phyloP scores from a whole-genome alignment of 2,329 filamentous ascomycete genomes.

The Trichoderma arundinaceum region DNA sequence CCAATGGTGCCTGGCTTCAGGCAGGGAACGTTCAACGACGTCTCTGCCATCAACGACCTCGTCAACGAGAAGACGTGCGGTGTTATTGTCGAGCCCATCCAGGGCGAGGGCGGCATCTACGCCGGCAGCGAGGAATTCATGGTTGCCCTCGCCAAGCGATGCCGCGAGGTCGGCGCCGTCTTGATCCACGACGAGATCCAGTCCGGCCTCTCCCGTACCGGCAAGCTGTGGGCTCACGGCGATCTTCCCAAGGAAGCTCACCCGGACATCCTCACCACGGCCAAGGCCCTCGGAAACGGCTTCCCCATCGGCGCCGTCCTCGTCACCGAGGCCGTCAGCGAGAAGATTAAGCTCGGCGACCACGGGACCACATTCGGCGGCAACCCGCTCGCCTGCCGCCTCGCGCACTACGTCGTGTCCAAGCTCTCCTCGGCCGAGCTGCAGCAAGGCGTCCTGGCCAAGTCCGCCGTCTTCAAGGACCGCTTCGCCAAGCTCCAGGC shows the following conservation, averaged over 20 bases:
- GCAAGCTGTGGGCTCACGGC: slow-evolving; percentile 86
- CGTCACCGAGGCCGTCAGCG: slow-evolving; percentile 49
- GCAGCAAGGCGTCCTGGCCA: slow-evolving; percentile 71
- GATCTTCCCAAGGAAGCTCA: slow-evolving; percentile 78
- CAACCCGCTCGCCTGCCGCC: slow-evolving; percentile 82
- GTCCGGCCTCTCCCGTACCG: slow-evolving; percentile 87
- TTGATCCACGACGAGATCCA: slow-evolving; percentile 98
- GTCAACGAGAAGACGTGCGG: slow-evolving; percentile 88
- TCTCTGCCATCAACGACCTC: slow-evolving; percentile 70
- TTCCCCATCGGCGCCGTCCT: slow-evolving; percentile 84
- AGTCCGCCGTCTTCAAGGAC: slow-evolving; percentile 58
- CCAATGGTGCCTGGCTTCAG: slow-evolving; percentile 95
- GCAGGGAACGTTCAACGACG: slow-evolving; percentile 85
- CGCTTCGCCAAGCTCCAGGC: slow-evolving; percentile 55
- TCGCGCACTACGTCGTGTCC: slow-evolving; percentile 85
- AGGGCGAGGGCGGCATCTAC: slow-evolving; percentile 93
- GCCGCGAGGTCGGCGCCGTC: slow-evolving; percentile 84
- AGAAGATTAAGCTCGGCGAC: slow-evolving; percentile 66
- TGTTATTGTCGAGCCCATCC: slow-evolving; percentile 95
- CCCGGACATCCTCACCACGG: slow-evolving; percentile 90
- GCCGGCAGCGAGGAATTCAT: slow-evolving; percentile 84
- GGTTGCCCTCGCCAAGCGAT: slow-evolving; percentile 79
- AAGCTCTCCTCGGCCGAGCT: slow-evolving; percentile 74
- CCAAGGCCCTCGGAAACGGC: slow-evolving; percentile 95
- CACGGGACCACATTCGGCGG: slow-evolving; percentile 95